phyloP scores from a whole-genome alignment of 768 basidiomycete genomes.

The Butyriboletus loyo region DNA sequence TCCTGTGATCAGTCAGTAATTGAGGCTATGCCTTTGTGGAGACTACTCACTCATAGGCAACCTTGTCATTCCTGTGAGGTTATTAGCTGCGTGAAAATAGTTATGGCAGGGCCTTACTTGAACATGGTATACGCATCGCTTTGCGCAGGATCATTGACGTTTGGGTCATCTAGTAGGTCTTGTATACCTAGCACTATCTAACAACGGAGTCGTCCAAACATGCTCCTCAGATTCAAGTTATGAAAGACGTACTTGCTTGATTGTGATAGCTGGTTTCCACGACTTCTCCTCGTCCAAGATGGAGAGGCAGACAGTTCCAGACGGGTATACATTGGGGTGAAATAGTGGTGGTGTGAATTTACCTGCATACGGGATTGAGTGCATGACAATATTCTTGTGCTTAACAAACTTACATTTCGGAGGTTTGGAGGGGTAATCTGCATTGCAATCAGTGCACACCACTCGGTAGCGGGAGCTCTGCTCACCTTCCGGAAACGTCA shows the following conservation, averaged over 20 bases:
- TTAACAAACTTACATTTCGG: conserved; percentile 70
- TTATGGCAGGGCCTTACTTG: conserved; percentile 61
- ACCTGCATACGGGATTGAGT: conserved; percentile 47
- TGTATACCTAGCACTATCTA: conserved; percentile 96
- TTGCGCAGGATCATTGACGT: conserved; percentile 96
- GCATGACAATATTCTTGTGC: not conserved
- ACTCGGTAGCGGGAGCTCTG: not conserved
- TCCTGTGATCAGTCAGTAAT: conserved; percentile 41
- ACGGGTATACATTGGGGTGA: conserved; percentile 98
- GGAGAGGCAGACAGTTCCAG: conserved; percentile 96
- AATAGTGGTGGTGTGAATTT: conserved; percentile 96
- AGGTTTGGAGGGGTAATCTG: conserved; percentile 94
- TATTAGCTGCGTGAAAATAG: conserved; percentile 6
- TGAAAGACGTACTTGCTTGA: conserved; percentile 78
- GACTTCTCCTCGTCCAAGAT: conserved; percentile 98
- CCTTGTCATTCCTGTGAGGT: conserved; percentile 77
- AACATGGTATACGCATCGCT: conserved; percentile 99
- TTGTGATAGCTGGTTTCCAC: conserved; percentile 98
- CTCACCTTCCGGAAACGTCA: conserved; percentile 95
- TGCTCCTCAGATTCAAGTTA: not conserved
- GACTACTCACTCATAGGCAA: conserved; percentile 79
- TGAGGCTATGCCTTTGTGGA: not conserved
- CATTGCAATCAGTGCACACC: conserved; percentile 11
- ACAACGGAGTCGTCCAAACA: not conserved
- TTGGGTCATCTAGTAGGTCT: conserved; percentile 92